Evolutionary conservation across 768 basidiomycete species (phyloP).

Genomic region (Leccinum pellstonianum): DNA sequence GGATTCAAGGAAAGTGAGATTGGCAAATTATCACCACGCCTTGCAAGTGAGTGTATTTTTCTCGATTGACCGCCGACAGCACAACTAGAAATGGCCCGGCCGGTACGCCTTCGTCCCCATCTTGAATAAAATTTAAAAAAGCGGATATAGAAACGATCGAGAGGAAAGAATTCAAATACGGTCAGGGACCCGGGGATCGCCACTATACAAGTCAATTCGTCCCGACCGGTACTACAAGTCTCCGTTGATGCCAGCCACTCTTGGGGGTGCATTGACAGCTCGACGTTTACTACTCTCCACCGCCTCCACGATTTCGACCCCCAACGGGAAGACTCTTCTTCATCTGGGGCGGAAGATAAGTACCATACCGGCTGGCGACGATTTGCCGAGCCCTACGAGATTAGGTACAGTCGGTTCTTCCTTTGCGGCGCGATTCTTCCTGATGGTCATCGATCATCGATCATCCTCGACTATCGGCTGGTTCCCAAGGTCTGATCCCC

Average conservation of each 20-base stretch:
- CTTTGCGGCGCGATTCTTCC: slow-evolving; percentile 50
- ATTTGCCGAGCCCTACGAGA: slow-evolving; percentile 44
- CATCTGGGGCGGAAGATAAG: slow-evolving; percentile 58
- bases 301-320: slow-evolving; percentile 20
- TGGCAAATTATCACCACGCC: slow-evolving; percentile 28
- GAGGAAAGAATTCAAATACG: slow-evolving; percentile 57
- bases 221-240: neutral
- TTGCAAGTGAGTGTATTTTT: slow-evolving; percentile 29
- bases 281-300: slow-evolving; percentile 61
- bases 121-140: slow-evolving; percentile 44
- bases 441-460: slow-evolving; percentile 37
- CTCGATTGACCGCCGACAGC: slow-evolving; percentile 6
- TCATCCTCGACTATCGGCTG: slow-evolving; percentile 69
- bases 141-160: slow-evolving; percentile 48
- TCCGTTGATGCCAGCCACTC: neutral
- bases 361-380: slow-evolving; percentile 52
- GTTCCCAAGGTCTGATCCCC: slow-evolving; percentile 38
- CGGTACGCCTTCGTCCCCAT: slow-evolving; percentile 45
- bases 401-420: slow-evolving; percentile 53
- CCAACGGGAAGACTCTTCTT: slow-evolving; percentile 47
- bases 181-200: slow-evolving; percentile 44
- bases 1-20: slow-evolving; percentile 32
- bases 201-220: slow-evolving; percentile 27
- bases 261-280: slow-evolving; percentile 40
- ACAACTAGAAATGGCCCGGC: slow-evolving; percentile 36